These are phyloP conservation scores for Cinnamomum micranthum DNA, from an alignment of 164 flowering plant genomes.

Conservation along the genomic window DNA sequence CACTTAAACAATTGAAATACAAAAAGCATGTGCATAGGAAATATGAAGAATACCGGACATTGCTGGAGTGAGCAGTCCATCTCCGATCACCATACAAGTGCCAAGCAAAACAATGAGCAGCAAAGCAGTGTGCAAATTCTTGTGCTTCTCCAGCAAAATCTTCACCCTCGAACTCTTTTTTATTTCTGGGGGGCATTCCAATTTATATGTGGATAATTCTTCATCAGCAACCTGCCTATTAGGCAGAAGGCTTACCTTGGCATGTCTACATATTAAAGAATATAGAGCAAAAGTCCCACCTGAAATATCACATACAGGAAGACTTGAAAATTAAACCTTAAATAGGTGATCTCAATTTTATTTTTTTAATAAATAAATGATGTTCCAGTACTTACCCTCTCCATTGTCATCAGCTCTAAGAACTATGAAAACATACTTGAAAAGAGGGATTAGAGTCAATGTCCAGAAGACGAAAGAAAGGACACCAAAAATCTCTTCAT, in stretches of 20 bases:
- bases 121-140: constrained; percentile 65
- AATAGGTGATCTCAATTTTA: not conserved
- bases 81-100: constrained; percentile 95
- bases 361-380: not conserved
- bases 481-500: constrained; percentile 81
- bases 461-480: constrained; percentile 85
- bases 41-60: constrained; percentile 54
- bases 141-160: constrained; percentile 65
- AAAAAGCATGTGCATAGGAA: not conserved
- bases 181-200: constrained; percentile 55
- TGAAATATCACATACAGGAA: constrained; percentile 22
- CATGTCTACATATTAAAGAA: constrained; percentile 75
- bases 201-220: constrained; percentile 63
- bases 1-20: not conserved
- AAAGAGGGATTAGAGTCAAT: constrained; percentile 60
- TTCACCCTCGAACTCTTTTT: constrained; percentile 49
- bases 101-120: constrained; percentile 77
- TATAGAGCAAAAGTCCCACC: constrained; percentile 86
- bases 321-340: not conserved
- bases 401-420: constrained; percentile 84
- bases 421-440: constrained; percentile 74
- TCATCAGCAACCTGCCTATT: constrained; percentile 80
- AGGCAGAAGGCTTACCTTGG: constrained; percentile 73
- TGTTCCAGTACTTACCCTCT: constrained; percentile 43
- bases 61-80: constrained; percentile 83